These are phyloP conservation scores for Globisporangium sylvaticum DNA, from an alignment of 352 stramenopile species.

Conservation along the genomic window DNA sequence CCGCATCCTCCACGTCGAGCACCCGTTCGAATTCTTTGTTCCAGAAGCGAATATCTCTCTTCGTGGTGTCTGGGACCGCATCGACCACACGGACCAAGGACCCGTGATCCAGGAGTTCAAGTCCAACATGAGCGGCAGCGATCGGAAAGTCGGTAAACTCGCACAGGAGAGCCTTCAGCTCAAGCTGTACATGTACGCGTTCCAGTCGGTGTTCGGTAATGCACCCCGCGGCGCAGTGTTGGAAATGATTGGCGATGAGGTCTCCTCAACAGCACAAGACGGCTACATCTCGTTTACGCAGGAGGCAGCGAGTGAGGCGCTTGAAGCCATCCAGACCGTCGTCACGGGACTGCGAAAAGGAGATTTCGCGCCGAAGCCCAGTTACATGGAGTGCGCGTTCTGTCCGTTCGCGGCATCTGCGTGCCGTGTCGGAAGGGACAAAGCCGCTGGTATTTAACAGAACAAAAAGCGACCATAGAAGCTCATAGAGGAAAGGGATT, in stretches of 20 bases:
- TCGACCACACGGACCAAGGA: slow-evolving; percentile 34
- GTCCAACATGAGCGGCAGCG: slow-evolving; percentile 56
- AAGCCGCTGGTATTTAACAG: slow-evolving; percentile 4
- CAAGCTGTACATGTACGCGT: slow-evolving; percentile 82
- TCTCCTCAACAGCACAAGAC: slow-evolving; percentile 9
- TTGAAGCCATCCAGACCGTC: slow-evolving; percentile 34
- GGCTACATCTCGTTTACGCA: slow-evolving; percentile 43
- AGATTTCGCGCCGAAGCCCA: slow-evolving; percentile 50
- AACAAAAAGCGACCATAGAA: neutral
- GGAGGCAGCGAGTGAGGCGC: slow-evolving; percentile 27
- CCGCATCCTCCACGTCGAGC: slow-evolving; percentile 51
- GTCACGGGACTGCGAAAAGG: slow-evolving; percentile 34
- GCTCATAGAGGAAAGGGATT: neutral
- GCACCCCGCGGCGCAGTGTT: slow-evolving; percentile 50
- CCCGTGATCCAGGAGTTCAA: slow-evolving; percentile 83
- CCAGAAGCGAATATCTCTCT: slow-evolving; percentile 48
- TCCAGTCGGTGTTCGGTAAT: slow-evolving; percentile 47
- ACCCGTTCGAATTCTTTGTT: slow-evolving; percentile 53
- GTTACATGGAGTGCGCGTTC: slow-evolving; percentile 63
- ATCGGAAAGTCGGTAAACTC: slow-evolving; percentile 47
- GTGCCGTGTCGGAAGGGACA: slow-evolving; percentile 29
- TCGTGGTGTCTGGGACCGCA: slow-evolving; percentile 73
- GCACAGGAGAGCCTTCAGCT: slow-evolving; percentile 75
- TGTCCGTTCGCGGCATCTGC: slow-evolving; percentile 66
- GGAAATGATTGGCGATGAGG: slow-evolving; percentile 45